phyloP scores from a whole-genome alignment of 495 filamentous ascomycete genomes.

The Staphylotrichum longicolle region DNA sequence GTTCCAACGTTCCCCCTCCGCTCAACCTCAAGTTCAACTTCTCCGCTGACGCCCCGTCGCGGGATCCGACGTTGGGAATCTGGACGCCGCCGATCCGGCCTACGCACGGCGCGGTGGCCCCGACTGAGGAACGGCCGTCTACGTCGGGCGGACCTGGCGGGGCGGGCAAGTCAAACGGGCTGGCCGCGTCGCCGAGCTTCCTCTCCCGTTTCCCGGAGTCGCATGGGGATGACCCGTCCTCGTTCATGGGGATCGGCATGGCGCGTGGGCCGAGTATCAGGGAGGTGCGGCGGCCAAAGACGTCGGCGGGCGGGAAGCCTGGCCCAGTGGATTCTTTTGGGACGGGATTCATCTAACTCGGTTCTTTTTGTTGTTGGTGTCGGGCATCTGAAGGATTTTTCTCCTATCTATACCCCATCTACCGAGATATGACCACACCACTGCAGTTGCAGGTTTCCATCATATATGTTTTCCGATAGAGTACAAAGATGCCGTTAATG shows the following conservation, averaged over 20 bases:
- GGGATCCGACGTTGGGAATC: slow-evolving; percentile 22
- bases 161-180: not conserved
- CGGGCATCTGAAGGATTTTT: too few species aligned
- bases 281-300: slow-evolving; percentile 18
- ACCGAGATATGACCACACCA: not conserved
- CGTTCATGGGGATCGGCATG: slow-evolving; percentile 33
- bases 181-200: slow-evolving; percentile 20
- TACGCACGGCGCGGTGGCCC: slow-evolving; percentile 8
- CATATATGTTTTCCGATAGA: not conserved
- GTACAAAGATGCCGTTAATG: too few species aligned
- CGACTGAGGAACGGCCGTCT: slow-evolving; percentile 16
- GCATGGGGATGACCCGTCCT: not conserved
- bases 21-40: slow-evolving; percentile 33
- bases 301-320: not conserved
- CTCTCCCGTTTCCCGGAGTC: slow-evolving; percentile 19
- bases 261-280: slow-evolving; percentile 35
- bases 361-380: not conserved
- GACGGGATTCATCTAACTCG: slow-evolving; percentile 29
- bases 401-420: slow-evolving; percentile 7
- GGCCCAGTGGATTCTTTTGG: slow-evolving; percentile 28
- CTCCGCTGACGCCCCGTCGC: slow-evolving; percentile 30
- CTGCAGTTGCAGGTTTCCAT: not conserved
- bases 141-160: slow-evolving; percentile 9
- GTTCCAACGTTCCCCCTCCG: slow-evolving; percentile 27
- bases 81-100: slow-evolving; percentile 28